These are phyloP conservation scores for Podaxis sp. DNA, from an alignment of 768 basidiomycete species.

Conservation along the genomic window DNA sequence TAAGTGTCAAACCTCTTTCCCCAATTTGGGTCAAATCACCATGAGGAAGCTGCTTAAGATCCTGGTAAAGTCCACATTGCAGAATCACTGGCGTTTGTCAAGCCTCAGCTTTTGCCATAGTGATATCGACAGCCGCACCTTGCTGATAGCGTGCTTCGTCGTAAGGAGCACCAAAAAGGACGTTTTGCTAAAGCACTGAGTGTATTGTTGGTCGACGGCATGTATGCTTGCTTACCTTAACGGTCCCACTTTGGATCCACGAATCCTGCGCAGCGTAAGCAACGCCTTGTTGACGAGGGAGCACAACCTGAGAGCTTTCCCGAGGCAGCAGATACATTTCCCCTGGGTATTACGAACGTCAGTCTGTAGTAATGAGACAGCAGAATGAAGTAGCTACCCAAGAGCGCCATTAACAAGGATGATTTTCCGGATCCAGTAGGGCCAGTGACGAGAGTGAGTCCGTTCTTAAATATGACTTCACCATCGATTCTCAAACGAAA, in stretches of 20 bases:
- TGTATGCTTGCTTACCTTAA: constrained; percentile 37
- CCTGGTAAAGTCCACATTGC: constrained; percentile 74
- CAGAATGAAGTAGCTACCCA: constrained; percentile 12
- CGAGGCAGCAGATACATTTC: constrained; percentile 61
- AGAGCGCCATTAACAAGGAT: constrained; percentile 20
- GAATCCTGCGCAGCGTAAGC: constrained; percentile 81
- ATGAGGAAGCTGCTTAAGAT: constrained; percentile 62
- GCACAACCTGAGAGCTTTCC: constrained; percentile 54
- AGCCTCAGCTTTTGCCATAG: neutral
- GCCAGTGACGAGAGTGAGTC: constrained; percentile 56
- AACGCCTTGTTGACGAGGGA: constrained; percentile 64
- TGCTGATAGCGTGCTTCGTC: constrained; percentile 77
- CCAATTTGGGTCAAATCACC: constrained; percentile 68
- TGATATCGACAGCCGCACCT: constrained; percentile 14
- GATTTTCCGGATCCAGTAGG: constrained; percentile 66
- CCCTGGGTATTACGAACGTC: constrained; percentile 23
- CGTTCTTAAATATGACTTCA: constrained; percentile 53
- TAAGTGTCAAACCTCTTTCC: constrained; percentile 57
- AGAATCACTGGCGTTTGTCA: constrained; percentile 41
- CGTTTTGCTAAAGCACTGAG: constrained; percentile 53
- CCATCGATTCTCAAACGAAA: constrained; percentile 51
- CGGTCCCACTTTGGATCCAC: constrained; percentile 79
- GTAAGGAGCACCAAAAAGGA: constrained; percentile 71
- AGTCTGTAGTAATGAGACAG: neutral
- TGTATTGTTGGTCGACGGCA: neutral